Base-by-base conservation (phyloP, 148 eudicot genomes). In the Fagopyrum tataricum region DNA sequence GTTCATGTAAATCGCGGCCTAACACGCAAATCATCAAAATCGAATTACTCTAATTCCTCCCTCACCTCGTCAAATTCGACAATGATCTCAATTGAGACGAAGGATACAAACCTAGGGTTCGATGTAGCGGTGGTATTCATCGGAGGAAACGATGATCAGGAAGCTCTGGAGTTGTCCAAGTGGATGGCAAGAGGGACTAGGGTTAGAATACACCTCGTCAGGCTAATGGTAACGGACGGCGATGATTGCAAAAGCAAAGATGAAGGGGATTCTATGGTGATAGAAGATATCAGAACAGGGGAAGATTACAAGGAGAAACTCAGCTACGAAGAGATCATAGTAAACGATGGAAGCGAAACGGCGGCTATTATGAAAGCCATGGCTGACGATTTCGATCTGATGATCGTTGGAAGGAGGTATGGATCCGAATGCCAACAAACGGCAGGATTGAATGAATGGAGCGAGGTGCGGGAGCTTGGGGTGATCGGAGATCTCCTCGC, bases 401-500 rank as follows among this genome's bases (percentile, higher is more conserved):
- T 80, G 23, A 78, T 80, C 0, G 86, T 83, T 12, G 86, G 86
- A 42, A 78, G 86, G 48, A 47, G 82, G 13, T 70, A 72, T 42
- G 71, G 47, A 39, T 24, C 74, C 17, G 72, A 78, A 23, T 62
- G 76, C 11, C 58, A 56, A 14, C 83, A 83, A 26, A 78, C 68
- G 0, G 31, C 76, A 4, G 83, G 86, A 1, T 62, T 83, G 18
- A 62, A 70, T 6, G 79, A 80, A 17, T 78, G 79, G 79, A 67
- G 67, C n/a, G 82, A 83, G 72, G 47, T 69, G 8, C 73, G 76
- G 37, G 86, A 81, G 75, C 41, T 84, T 42, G 86, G 86, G 8
- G 66, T 51, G 20, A 47, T 84, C 10, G 86, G 86, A 24, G 84
- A 81, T 71, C 71, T 84, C 75, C 81, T 84, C 43, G 80, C 80